A percentile compares a stretch with the other conserved stretches of the same genome.
phyloP scores from a whole-genome alignment of 176 grass and related monocot genomes.

The Cymbopogon citratus region DNA sequence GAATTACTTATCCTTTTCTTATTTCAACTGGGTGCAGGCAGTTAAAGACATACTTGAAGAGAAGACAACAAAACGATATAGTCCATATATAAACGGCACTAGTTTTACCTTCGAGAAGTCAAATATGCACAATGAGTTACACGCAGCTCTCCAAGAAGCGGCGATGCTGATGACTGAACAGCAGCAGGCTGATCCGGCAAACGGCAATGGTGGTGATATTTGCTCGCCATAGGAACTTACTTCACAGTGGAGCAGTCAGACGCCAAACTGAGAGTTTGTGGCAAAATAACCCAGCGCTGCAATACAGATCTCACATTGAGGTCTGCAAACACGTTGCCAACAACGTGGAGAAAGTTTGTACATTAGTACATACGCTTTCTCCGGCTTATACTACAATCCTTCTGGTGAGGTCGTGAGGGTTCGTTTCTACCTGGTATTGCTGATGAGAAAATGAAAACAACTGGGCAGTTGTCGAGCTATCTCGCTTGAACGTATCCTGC shows the following conservation, averaged over 20 bases:
- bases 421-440: neutral
- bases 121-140: constrained; percentile 54
- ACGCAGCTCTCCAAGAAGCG: constrained; percentile 47
- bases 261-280: constrained; percentile 13
- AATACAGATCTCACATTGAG: constrained; percentile 27
- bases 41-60: constrained; percentile 53
- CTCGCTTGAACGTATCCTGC: neutral
- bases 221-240: neutral
- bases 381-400: neutral
- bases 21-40: constrained; percentile 31
- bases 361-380: neutral
- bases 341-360: neutral
- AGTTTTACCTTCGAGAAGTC: constrained; percentile 59
- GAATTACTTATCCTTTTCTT: neutral
- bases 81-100: constrained; percentile 37
- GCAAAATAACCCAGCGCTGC: constrained; percentile 20
- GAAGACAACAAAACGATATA: constrained; percentile 24
- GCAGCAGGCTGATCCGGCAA: constrained; percentile 6
- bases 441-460: neutral
- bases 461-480: neutral
- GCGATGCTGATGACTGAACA: constrained; percentile 25
- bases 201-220: constrained; percentile 17
- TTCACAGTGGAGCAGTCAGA: neutral
- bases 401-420: neutral
- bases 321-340: constrained; percentile 17